These are phyloP conservation scores for Backusella luteola DNA, from an alignment of 192 early-diverging fungal genomes.

Conservation along the genomic window DNA sequence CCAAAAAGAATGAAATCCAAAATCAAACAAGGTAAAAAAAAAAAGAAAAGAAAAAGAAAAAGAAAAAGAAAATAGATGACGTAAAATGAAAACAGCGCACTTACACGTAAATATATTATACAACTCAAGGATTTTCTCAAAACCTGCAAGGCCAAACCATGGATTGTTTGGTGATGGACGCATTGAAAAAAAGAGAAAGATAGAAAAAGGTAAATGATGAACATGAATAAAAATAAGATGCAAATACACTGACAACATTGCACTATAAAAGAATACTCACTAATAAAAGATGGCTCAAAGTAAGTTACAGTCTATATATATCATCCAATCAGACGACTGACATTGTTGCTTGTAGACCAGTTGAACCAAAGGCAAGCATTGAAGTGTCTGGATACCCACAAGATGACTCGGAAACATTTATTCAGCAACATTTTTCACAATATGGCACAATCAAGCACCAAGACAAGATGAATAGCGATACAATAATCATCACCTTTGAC, in stretches of 20 bases:
- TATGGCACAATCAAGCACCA: background rate
- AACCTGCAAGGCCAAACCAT: background rate
- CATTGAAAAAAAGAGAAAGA: background rate
- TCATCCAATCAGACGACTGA: background rate
- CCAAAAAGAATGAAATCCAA: background rate
- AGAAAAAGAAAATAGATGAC: background rate
- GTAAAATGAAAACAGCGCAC: background rate
- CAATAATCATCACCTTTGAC: background rate
- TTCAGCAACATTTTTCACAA: background rate
- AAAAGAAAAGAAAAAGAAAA: too few relatives aligned
- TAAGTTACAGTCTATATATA: background rate
- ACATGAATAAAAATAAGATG: background rate
- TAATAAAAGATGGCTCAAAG: background rate
- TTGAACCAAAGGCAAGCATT: conserved; percentile 1
- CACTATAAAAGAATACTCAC: background rate
- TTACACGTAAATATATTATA: background rate
- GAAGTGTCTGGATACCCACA: conserved; percentile 5
- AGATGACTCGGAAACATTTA: background rate
- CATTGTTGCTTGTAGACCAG: background rate
- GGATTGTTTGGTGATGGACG: background rate
- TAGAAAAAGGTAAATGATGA: background rate
- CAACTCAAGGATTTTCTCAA: background rate
- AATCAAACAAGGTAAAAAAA: background rate
- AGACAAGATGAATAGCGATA: background rate
- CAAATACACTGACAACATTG: background rate